Base-by-base conservation (phyloP, 1,284 basidiomycete genomes). In the Cutaneotrichosporon cutaneum region DNA sequence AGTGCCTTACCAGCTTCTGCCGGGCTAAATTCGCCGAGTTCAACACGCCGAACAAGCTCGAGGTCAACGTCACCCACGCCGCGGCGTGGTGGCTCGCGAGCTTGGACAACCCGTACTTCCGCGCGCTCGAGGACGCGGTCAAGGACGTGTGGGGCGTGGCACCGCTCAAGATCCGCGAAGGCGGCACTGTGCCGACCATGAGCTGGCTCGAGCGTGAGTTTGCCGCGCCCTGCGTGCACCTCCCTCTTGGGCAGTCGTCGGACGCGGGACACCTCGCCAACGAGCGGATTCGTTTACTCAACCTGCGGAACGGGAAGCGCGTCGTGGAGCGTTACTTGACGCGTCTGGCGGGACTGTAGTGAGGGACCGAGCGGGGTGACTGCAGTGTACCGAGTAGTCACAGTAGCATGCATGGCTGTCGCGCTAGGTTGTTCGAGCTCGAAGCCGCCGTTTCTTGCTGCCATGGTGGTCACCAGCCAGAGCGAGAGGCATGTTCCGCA, bases 11-110 rank as follows among this genome's bases (percentile, higher is more conserved):
- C 42, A 73, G 82, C 2, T 85, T 89, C 72, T 81, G 97, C 4
- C 69, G 82, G 21, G 68, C 72, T 0, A 84, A 85, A 1, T 98
- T 96, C 75, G 72, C 80, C 21, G 73, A 68, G 4, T 81, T 94
- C 10, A 74, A 82, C 26, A 90, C 89, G 0, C 85, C 87, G 1
- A 95, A 95, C 75, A 77, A 77, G 39, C 80, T 94, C n/a, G 81
- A 87, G 63, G 90, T 94, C 54, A 82, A 81, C 30, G 86, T 97
- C 54, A 87, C 90, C 52, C 90, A 93, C 66, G 88, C 86, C 1
- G 94, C 93, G 0, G 89, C 94, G 71, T 99, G 94, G 94, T 99
- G 95, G 95, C 83, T 97, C 1, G 93, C 94, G 0, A 86, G 89
- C 54, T 83, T 93, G 30, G 85, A 91, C 56, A 88, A 88, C 63